Base-by-base conservation (phyloP, 1,284 basidiomycete genomes). In the Cronartium ribicola region DNA sequence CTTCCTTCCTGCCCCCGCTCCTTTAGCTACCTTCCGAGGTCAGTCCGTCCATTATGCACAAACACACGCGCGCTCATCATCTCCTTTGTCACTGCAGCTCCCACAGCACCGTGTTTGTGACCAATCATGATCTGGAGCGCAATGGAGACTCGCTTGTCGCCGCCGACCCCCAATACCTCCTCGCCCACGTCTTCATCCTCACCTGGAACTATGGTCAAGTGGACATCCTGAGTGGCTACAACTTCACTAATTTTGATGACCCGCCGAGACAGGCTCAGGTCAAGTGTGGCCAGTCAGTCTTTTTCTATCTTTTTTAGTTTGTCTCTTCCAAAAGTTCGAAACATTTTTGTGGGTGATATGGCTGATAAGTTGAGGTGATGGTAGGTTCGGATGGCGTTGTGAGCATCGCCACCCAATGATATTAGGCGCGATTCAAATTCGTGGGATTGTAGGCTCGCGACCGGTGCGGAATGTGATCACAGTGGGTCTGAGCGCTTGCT, bases 171-270 rank as follows among this genome's bases (percentile, higher is more conserved):
- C 37, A 48, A 8, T 73, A 73, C 57, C 43, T 73, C 17, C 43
- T 73, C 7, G 63, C 48, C 36, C 63, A 66, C 20, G 46, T 66
- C 6, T 73, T 73, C 36, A 59, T 73, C 6, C 51, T 73, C 14
- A 66, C 64, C 5, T 73, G 70, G 70, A 40, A 44, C 10, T 73
- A 73, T 60, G 70, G 70, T 14, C 64, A 66, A 66, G 70, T 66
- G 8, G 64, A 66, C 51, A 63, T 73, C 17, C 61, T 60, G 36
- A 73, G 70, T 66, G 70, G 64, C 13, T 73, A 73, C 39, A 60
- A 66, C 40, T 73, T 73, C 40, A 59, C 63, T 2, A 60, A 57
- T 46, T 73, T 64, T 61, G 70, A 73, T 66, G 64, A 73, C 37
- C 44, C 39, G 8, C 70, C 70, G 17, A 43, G 57, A 20, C 41